Conservation (phyloP, 768 basidiomycete genomes). For the Inosperma sp. region DNA sequence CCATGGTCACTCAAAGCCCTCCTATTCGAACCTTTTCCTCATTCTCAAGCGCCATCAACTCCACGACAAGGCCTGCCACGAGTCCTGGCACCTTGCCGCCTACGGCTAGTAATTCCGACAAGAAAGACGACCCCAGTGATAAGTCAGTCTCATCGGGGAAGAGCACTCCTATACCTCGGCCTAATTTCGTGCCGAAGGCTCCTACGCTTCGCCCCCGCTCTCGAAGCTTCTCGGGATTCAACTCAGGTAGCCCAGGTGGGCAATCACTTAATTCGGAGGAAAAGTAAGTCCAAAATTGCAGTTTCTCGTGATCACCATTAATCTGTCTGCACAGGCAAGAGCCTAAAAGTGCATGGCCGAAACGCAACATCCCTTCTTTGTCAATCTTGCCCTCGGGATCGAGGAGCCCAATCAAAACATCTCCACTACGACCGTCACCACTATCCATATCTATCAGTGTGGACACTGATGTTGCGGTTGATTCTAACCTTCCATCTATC, state of each 20-base stretch:
- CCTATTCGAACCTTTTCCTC: neutral
- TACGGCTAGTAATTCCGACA: neutral
- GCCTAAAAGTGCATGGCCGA: neutral
- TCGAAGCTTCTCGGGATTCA: slow-evolving; percentile 74
- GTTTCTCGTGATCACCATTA: neutral
- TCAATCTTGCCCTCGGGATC: slow-evolving; percentile 4
- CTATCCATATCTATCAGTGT: slow-evolving; percentile 42
- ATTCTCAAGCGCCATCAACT: neutral
- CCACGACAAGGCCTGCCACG: neutral
- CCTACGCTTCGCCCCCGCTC: slow-evolving; percentile 58
- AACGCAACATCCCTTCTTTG: slow-evolving; percentile 19
- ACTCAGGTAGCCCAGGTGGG: slow-evolving; percentile 30
- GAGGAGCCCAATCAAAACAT: slow-evolving; percentile 21
- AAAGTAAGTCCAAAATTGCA: slow-evolving; percentile 23
- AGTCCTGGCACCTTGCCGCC: neutral
- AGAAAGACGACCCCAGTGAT: neutral
- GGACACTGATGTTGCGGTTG: neutral
- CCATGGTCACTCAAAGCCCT: neutral
- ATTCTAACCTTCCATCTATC: neutral
- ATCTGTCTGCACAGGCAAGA: neutral
- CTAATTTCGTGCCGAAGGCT: slow-evolving; percentile 61
- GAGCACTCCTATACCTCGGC: slow-evolving; percentile 42
- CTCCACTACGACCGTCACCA: slow-evolving; percentile 36
- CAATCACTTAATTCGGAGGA: slow-evolving; percentile 21
- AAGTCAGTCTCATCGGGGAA: neutral